Conservation (phyloP, 2,329 filamentous ascomycete genomes). For the Colletotrichum graminicola region DNA sequence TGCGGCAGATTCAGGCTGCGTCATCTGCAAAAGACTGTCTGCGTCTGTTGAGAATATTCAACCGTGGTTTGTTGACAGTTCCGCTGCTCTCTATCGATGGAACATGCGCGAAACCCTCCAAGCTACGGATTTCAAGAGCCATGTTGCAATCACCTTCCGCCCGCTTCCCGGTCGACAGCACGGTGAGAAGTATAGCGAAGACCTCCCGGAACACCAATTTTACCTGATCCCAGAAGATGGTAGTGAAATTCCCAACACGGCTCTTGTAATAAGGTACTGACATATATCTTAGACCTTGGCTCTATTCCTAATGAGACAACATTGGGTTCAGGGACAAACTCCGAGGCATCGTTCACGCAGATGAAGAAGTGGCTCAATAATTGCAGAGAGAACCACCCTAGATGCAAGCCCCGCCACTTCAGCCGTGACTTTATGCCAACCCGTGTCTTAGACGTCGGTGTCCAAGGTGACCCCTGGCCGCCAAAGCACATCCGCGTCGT, state of each 20-base stretch:
- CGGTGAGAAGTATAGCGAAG: background rate
- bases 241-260: background rate
- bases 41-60: background rate
- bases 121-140: background rate
- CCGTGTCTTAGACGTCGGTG: constrained; percentile 37
- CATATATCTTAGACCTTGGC: background rate
- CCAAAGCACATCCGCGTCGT: constrained; percentile 11
- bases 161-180: background rate
- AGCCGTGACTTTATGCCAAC: constrained; percentile 32
- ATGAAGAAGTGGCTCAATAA: constrained; percentile 36
- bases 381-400: constrained; percentile 20
- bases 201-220: background rate
- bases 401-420: constrained; percentile 24
- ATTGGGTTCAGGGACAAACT: background rate
- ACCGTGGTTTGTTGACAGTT: background rate
- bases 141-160: background rate
- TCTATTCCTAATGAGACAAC: background rate
- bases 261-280: background rate
- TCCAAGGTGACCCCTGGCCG: background rate
- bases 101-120: background rate
- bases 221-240: background rate
- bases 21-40: background rate
- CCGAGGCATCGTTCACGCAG: background rate
- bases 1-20: background rate
- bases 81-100: background rate